phyloP scores from a whole-genome alignment of 2,329 filamentous ascomycete species.

The Ceratocystis alfenasii region DNA sequence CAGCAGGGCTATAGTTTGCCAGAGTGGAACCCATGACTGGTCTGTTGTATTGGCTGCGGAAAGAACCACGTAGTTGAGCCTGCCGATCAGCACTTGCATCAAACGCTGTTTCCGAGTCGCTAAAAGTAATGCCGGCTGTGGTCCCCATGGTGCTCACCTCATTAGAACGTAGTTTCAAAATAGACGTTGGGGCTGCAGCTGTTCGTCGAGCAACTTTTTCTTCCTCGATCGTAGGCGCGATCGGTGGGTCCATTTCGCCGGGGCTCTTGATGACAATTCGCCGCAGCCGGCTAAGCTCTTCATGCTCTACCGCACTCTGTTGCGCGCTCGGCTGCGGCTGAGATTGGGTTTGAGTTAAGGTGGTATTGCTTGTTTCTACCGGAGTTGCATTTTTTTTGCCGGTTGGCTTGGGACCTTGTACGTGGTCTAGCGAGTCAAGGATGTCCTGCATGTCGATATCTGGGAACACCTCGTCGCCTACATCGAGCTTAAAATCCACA shows the following conservation, averaged over 20 bases:
- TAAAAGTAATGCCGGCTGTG: not conserved
- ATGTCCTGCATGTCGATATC: slow-evolving; percentile 21
- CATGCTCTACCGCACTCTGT: not conserved
- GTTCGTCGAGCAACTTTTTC: slow-evolving; percentile 31
- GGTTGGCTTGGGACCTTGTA: slow-evolving; percentile 18
- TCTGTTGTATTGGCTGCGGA: slow-evolving; percentile 25
- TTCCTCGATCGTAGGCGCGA: slow-evolving; percentile 29
- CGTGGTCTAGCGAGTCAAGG: slow-evolving; percentile 16
- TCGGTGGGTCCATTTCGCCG: slow-evolving; percentile 11
- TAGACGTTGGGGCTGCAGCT: slow-evolving; percentile 28
- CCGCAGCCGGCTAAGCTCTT: slow-evolving; percentile 5
- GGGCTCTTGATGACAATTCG: slow-evolving; percentile 27
- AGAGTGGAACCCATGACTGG: slow-evolving; percentile 25
- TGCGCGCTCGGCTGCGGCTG: not conserved
- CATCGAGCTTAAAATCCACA: not conserved
- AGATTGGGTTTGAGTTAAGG: not conserved
- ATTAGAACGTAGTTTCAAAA: slow-evolving; percentile 27
- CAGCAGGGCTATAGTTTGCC: not conserved
- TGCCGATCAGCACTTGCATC: slow-evolving; percentile 20
- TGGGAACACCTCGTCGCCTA: slow-evolving; percentile 15
- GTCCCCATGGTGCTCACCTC: not conserved
- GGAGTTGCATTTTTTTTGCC: not conserved
- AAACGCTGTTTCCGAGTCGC: not conserved
- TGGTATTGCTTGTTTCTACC: not conserved
- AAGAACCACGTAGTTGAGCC: slow-evolving; percentile 7